Base-by-base conservation (phyloP, 768 basidiomycete genomes). In the Coprinopsis sp. region DNA sequence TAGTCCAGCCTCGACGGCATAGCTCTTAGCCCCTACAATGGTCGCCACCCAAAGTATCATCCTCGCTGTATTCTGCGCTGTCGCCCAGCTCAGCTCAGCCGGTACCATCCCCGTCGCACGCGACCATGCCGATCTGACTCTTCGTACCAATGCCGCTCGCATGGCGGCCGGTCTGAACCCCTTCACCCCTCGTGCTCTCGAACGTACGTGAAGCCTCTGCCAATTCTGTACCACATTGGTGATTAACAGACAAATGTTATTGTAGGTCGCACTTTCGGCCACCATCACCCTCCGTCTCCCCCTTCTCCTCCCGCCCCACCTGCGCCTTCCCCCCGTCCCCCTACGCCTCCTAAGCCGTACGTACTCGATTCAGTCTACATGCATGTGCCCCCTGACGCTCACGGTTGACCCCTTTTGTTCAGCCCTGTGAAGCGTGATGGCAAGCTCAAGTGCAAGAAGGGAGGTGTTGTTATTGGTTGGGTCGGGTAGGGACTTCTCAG, bases 381-480 rank as follows among this genome's bases (percentile, higher is more conserved):
- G 25, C 29, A 37, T 31, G 11, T 24, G 16, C 22, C 6, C 16
- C 13, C 28, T 28, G 21, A 34, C 13, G 31, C n/a, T 22, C 22
- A 6, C 7, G 16, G 13, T 25, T 27, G 11, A 19, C 1, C 34
- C 44, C 4, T 37, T 3, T 10, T 14, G 22, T 13, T 18, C n/a
- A 4, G 25, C 7, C 16, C 19, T 21, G 44, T 40, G 19, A 42
- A 37, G 18, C 38, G 41, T 27, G 48, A 49, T 24, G 47, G 37
- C 41, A 49, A 49, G 42, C 27, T 49, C 42, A 49, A 49, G 34
- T 43, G 40, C 41, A 49, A 44, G 34, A 44, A 44, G 40, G 41
- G 42, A 2, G 40, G 34, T 19, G 40, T 33, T 19, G 8, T 27
- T 5, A 27, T 49, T 31, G 48, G 48, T 21, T 49, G 38, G 12